phyloP scores from a whole-genome alignment of 2,329 filamentous ascomycete genomes.

The Stagonosporopsis vannaccii region DNA sequence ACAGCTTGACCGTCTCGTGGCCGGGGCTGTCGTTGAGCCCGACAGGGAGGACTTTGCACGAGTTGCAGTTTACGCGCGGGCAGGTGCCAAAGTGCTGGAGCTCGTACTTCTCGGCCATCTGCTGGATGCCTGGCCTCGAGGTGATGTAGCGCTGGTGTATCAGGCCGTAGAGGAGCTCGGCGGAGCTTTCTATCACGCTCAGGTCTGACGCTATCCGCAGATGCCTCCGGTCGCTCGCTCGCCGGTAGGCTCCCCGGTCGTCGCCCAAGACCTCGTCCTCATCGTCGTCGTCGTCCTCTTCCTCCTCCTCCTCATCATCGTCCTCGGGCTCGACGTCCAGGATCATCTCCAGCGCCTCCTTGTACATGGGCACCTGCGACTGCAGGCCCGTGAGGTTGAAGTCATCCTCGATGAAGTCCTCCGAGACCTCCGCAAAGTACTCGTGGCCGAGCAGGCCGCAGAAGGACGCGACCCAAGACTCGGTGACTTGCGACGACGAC shows the following conservation, averaged over 20 bases:
- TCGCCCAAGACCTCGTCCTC: conserved; percentile 55
- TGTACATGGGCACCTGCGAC: conserved; percentile 97
- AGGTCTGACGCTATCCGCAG: conserved; percentile 89
- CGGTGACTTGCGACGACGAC: conserved; percentile 66
- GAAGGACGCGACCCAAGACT: conserved; percentile 98
- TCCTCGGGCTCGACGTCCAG: conserved; percentile 97
- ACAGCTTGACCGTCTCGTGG: conserved; percentile 97
- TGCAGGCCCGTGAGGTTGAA: conserved; percentile 98
- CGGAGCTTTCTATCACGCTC: conserved; percentile 94
- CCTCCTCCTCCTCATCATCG: conserved; percentile 83
- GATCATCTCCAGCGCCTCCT: conserved; percentile 99
- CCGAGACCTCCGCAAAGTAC: conserved; percentile 98
- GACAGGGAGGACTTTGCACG: conserved; percentile 88
- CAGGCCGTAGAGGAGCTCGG: conserved; percentile 96
- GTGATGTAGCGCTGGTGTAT: conserved; percentile 99
- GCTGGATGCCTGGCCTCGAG: conserved; percentile 92
- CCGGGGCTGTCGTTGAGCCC: conserved; percentile 94
- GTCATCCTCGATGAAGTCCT: conserved; percentile 99
- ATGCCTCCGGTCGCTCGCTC: conserved; percentile 67
- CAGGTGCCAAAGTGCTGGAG: conserved; percentile 94
- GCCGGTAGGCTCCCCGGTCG: conserved; percentile 63
- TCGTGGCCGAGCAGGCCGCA: conserved; percentile 95
- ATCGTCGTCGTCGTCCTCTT: conserved; percentile 71
- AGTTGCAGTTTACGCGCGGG: conserved; percentile 91
- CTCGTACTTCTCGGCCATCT: conserved; percentile 99